Percentiles rank a stretch among this genome's conserved stretches.
Evolutionary conservation across 2,329 filamentous ascomycete species (phyloP).

Genomic region (Didymella pomorum): DNA sequence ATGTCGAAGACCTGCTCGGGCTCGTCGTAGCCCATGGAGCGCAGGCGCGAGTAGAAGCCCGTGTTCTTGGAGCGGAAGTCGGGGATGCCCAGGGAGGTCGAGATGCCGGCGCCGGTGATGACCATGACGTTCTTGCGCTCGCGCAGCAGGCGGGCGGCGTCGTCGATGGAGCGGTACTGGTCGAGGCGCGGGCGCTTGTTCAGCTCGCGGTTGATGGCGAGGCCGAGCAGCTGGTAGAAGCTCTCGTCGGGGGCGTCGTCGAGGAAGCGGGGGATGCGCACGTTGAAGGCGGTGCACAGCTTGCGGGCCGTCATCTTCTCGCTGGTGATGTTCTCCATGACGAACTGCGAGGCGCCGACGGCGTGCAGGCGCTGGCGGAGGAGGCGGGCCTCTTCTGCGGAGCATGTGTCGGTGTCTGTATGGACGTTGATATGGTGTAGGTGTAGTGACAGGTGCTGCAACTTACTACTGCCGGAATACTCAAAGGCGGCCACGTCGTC

Average conservation of each 20-base stretch:
- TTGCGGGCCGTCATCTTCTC: conserved; percentile 79
- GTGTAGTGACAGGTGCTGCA: no score
- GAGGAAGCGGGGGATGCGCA: conserved; percentile 76
- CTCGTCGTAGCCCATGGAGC: conserved; percentile 77
- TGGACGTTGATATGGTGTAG: no score
- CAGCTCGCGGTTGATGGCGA: conserved; percentile 81
- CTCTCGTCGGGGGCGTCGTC: conserved; percentile 75
- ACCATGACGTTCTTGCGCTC: conserved; percentile 86
- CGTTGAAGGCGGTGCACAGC: conserved; percentile 84
- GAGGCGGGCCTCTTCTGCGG: conserved; percentile 65
- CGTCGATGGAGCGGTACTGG: conserved; percentile 84
- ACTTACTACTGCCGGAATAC: conserved; percentile 36
- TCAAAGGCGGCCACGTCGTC: conserved; percentile 44
- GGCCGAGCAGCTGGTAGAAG: conserved; percentile 77
- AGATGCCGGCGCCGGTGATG: conserved; percentile 94
- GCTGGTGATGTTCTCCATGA: conserved; percentile 63
- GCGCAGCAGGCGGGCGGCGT: conserved; percentile 80
- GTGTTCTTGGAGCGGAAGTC: conserved; percentile 95
- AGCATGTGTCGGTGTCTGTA: conserved; percentile 42
- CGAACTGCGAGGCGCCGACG: conserved; percentile 80
- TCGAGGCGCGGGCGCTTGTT: conserved; percentile 80
- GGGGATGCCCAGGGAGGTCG: conserved; percentile 93
- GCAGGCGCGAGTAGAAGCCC: conserved; percentile 87
- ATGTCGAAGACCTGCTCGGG: conserved; percentile 98
- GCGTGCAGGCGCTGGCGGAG: conserved; percentile 76